Percentiles rank a stretch among this genome's conserved stretches.
phyloP scores from a whole-genome alignment of 768 basidiomycete species.

The Daedaleopsis sinensis region DNA sequence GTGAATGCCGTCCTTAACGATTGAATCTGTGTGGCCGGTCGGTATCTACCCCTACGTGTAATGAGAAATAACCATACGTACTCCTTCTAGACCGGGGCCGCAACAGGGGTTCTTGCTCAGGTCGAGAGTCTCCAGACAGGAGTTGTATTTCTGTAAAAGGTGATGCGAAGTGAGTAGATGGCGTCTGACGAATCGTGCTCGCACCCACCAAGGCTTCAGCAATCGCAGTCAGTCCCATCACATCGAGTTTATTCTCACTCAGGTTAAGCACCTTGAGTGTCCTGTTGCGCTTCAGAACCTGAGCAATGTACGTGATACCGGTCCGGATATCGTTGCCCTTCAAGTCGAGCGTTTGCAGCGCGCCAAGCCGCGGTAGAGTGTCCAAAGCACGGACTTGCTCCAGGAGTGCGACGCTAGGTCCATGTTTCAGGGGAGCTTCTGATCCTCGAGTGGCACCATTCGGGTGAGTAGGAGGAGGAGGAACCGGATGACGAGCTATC shows the following conservation, averaged over 20 bases:
- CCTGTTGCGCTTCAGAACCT: conserved; percentile 94
- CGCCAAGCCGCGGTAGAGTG: conserved; percentile 81
- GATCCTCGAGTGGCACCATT: conserved; percentile 19
- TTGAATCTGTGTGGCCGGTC: conserved; percentile 58
- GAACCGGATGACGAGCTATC: conserved; percentile 45
- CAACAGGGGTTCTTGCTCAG: conserved; percentile 92
- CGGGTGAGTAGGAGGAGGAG: conserved; percentile 21
- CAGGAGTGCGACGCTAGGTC: conserved; percentile 76
- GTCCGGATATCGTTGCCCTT: conserved; percentile 88
- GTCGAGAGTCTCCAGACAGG: conserved; percentile 91
- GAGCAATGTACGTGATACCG: conserved; percentile 89
- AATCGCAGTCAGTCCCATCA: conserved; percentile 73
- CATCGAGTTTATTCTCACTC: conserved; percentile 92
- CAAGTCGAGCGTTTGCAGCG: conserved; percentile 86
- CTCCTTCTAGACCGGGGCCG: conserved; percentile 89
- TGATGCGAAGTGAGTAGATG: neutral
- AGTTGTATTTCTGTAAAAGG: conserved; percentile 83
- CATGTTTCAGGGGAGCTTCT: conserved; percentile 33
- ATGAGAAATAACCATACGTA: conserved; percentile 40
- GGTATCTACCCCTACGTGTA: neutral
- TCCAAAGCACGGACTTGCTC: conserved; percentile 92
- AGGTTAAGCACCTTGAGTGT: conserved; percentile 94
- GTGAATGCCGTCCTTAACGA: conserved; percentile 93
- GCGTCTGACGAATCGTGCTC: neutral
- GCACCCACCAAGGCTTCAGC: conserved; percentile 85